Conservation (phyloP, 2,329 filamentous ascomycete species). For the Fragosphaeria purpurea region DNA sequence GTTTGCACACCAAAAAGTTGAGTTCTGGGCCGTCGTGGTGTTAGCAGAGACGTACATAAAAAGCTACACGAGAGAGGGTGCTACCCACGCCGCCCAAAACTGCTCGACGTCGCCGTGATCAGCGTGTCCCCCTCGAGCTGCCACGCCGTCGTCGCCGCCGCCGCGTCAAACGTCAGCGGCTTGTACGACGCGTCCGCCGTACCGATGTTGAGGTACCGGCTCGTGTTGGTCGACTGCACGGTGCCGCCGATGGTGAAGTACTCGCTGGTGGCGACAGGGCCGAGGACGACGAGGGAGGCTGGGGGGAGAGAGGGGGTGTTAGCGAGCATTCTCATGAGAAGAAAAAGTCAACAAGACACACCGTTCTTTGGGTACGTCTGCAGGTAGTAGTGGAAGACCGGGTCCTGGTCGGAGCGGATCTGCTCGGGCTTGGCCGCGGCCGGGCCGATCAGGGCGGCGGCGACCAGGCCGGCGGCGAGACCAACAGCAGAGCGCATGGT, state of each 20-base stretch:
- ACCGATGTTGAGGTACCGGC: conserved; percentile 37
- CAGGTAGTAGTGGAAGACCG: conserved; percentile 43
- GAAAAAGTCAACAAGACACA: conserved; percentile 12
- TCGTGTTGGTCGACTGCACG: conserved; percentile 39
- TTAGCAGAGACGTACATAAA: too few species aligned
- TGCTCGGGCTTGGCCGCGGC: conserved; percentile 11
- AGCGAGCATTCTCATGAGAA: too few species aligned
- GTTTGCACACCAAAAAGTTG: conserved; percentile 40
- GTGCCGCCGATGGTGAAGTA: conserved; percentile 38
- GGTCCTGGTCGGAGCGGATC: conserved; percentile 22
- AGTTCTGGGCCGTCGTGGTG: conserved; percentile 25
- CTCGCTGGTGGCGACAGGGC: conserved; percentile 38
- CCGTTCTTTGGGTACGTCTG: conserved; percentile 34
- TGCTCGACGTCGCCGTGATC: conserved; percentile 33
- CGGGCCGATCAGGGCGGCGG: neutral
- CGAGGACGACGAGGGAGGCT: conserved; percentile 37
- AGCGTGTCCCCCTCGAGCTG: conserved; percentile 35
- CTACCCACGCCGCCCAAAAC: conserved; percentile 30
- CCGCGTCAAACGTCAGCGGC: conserved; percentile 34
- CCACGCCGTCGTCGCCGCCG: conserved; percentile 37
- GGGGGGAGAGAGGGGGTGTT: neutral
- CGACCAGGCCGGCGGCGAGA: neutral
- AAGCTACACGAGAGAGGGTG: neutral
- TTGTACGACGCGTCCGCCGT: conserved; percentile 39
- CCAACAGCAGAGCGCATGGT: too few species aligned